phyloP scores from a whole-genome alignment of 148 eudicot genomes.

The Nyssa sinensis region DNA sequence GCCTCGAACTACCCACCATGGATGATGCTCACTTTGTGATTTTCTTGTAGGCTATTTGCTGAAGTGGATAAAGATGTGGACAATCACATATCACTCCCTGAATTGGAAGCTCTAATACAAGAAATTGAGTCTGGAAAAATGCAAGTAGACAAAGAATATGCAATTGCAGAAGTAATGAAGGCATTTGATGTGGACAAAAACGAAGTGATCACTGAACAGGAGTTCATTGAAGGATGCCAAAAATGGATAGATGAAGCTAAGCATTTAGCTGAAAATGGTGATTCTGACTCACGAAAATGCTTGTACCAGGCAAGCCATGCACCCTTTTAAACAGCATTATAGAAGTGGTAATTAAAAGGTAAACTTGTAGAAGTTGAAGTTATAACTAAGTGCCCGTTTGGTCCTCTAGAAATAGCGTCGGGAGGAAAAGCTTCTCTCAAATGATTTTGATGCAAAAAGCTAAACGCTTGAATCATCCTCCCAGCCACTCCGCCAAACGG shows the following conservation, averaged over 20 bases:
- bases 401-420: no score
- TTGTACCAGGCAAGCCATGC: constrained; percentile 24
- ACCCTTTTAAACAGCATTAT: background rate
- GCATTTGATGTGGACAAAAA: constrained; percentile 19
- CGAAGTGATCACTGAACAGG: constrained; percentile 17
- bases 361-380: no score
- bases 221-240: constrained; percentile 27
- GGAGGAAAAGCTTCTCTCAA: no score
- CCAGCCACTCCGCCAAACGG: no score
- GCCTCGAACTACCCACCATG: no score
- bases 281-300: constrained; percentile 4
- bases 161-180: constrained; percentile 16
- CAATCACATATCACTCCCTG: constrained; percentile 11
- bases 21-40: background rate
- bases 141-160: constrained; percentile 2
- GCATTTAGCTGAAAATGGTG: constrained; percentile 15
- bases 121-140: constrained; percentile 15
- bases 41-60: constrained; percentile 25
- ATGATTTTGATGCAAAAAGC: no score
- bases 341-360: no score
- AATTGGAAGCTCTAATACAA: constrained; percentile 21
- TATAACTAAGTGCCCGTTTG: no score
- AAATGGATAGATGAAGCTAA: constrained; percentile 24
- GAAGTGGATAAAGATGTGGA: constrained; percentile 26
- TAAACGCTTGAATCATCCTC: no score